Evolutionary conservation across 139 green algal species (phyloP), one percentile per base, ranked within the genome.

Genomic region (Chlorokybus atmophyticus): DNA sequence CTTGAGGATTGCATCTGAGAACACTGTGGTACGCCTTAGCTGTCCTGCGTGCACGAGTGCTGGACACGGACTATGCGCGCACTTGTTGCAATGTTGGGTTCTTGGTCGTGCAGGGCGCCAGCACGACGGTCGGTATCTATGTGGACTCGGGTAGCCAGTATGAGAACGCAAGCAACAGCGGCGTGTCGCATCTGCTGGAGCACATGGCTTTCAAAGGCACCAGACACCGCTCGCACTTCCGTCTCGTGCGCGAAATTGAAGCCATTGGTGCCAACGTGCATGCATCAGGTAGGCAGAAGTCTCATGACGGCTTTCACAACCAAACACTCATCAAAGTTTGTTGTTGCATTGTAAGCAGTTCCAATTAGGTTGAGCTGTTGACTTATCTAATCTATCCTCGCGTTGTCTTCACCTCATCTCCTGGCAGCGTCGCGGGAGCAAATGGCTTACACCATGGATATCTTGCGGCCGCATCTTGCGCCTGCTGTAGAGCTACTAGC

Each of bases 371-470:
- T n/a, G n/a, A n/a, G n/a, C n/a, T n/a, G n/a, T n/a, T n/a, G n/a
- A n/a, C n/a, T n/a, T n/a, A n/a, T n/a, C n/a, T n/a, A n/a, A n/a
- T n/a, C n/a, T n/a, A n/a, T n/a, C n/a, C n/a, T n/a, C n/a, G n/a
- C n/a, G n/a, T n/a, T n/a, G n/a, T n/a, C n/a, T n/a, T n/a, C n/a
- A 10, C 38, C 38, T 44, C 14, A 44, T 17, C 38, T 17, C 17
- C 38, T 44, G n/a, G n/a, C n/a, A 1, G 57, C 64, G 26, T 55
- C 57, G 17, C 35, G 42, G 23, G 60, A 66, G 60, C 76, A 90
- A 79, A 92, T 96, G 75, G 79, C 67, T 4, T 96, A 94, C 82
- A 90, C 80, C 40, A 82, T 88, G 21, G 90, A 97, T 64, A 83
- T 72, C 38, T 59, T 87, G 29, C 82, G 85, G 66, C 85, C 75